phyloP scores from a whole-genome alignment of 208 protist species.

The Giardia muris region DNA sequence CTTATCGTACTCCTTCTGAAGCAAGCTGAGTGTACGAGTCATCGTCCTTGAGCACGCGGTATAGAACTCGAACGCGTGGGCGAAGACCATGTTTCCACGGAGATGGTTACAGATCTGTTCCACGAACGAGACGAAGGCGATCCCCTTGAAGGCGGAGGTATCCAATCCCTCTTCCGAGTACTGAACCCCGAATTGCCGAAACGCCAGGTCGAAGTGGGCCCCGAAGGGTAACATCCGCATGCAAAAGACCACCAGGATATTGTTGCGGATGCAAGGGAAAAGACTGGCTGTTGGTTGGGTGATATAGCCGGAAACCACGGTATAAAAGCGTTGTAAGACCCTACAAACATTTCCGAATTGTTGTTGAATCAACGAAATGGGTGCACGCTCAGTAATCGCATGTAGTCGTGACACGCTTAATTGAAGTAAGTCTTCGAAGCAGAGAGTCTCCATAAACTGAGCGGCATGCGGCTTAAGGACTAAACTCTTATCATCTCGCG shows the following conservation, averaged over 20 bases:
- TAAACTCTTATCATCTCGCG: no score
- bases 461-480: no score
- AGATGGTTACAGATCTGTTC: not conserved
- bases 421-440: no score
- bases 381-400: not conserved
- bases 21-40: not conserved
- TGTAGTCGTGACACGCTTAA: no score
- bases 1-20: not conserved
- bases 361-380: not conserved
- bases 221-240: not conserved
- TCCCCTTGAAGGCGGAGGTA: not conserved
- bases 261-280: not conserved
- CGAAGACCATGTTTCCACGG: not conserved
- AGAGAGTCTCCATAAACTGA: no score
- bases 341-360: not conserved
- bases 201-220: not conserved
- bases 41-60: not conserved
- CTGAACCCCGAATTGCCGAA: not conserved
- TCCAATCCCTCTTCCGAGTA: not conserved
- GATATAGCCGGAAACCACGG: not conserved
- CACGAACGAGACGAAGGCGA: not conserved
- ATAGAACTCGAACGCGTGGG: not conserved
- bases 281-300: not conserved
- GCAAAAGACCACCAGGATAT: not conserved
- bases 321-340: not conserved